Evolutionary conservation across 768 basidiomycete species (phyloP).

Genomic region (Kwoniella shandongensis): DNA sequence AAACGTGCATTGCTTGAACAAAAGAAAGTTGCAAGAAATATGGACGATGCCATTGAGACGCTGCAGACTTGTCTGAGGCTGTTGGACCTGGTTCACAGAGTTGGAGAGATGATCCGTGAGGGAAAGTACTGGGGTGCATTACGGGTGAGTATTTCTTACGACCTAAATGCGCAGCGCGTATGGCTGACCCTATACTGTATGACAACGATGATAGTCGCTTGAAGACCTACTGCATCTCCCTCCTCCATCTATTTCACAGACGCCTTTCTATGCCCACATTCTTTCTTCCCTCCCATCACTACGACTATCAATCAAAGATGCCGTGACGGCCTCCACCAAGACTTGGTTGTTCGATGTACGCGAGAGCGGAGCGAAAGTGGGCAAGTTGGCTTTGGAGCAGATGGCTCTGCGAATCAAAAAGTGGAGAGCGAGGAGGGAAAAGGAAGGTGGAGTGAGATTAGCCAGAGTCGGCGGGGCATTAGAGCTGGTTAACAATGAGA

Average conservation of each 20-base stretch:
- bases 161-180: no score
- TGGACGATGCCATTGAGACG: conserved; percentile 96
- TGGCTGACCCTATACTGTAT: no score
- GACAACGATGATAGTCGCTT: no score
- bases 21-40: conserved; percentile 86
- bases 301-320: conserved; percentile 82
- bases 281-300: conserved; percentile 87
- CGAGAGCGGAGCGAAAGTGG: conserved; percentile 81
- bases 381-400: conserved; percentile 78
- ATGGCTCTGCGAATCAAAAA: conserved; percentile 80
- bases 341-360: conserved; percentile 95
- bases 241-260: conserved; percentile 81
- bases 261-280: conserved; percentile 88
- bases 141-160: conserved; percentile 65
- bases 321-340: conserved; percentile 91
- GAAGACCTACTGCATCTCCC: conserved; percentile 93
- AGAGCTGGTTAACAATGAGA: conserved; percentile 87
- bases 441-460: conserved; percentile 71
- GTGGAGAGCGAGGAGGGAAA: conserved; percentile 81
- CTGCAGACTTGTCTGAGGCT: conserved; percentile 89
- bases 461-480: conserved; percentile 87
- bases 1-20: conserved; percentile 84
- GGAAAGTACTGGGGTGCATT: conserved; percentile 96
- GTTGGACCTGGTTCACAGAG: conserved; percentile 86
- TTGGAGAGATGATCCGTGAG: conserved; percentile 87